phyloP scores from a whole-genome alignment of 805 yeast genomes.

The Sugiyamaella mastotermitis region DNA sequence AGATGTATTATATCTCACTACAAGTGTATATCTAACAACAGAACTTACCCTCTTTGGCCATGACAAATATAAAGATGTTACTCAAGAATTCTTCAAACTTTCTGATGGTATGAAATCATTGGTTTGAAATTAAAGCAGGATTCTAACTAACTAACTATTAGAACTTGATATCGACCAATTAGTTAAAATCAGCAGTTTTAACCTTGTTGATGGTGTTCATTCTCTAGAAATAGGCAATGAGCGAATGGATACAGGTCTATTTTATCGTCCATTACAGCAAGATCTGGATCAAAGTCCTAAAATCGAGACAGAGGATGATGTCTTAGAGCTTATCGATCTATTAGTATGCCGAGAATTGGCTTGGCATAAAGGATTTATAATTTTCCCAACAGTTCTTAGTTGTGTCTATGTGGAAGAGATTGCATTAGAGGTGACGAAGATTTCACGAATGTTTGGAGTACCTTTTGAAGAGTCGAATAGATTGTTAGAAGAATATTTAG shows the following conservation, averaged over 20 bases:
- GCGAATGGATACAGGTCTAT: slow-evolving; percentile 71
- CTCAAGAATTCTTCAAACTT: slow-evolving; percentile 18
- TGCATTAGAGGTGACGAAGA: slow-evolving; percentile 30
- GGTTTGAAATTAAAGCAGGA: neutral
- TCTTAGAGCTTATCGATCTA: slow-evolving; percentile 45
- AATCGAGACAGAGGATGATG: slow-evolving; percentile 35
- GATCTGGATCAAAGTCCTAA: slow-evolving; percentile 40
- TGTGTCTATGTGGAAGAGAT: slow-evolving; percentile 64
- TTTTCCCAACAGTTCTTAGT: slow-evolving; percentile 72
- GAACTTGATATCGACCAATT: slow-evolving; percentile 47
- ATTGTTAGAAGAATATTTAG: slow-evolving; percentile 7
- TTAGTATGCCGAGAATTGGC: slow-evolving; percentile 50
- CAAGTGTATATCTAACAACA: no score
- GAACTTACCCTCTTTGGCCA: slow-evolving; percentile 24
- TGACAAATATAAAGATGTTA: slow-evolving; percentile 27
- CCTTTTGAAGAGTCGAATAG: slow-evolving; percentile 1
- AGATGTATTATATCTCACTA: no score
- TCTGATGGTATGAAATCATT: slow-evolving; percentile 13
- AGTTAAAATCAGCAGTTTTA: slow-evolving; percentile 52
- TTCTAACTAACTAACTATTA: slow-evolving; percentile 1
- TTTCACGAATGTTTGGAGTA: slow-evolving; percentile 1
- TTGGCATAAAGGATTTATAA: slow-evolving; percentile 73
- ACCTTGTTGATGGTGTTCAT: slow-evolving; percentile 76
- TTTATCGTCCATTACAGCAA: slow-evolving; percentile 37
- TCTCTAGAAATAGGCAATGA: slow-evolving; percentile 66